Conservation (phyloP, 306 rosid genomes). For the Lotus japonicus region DNA sequence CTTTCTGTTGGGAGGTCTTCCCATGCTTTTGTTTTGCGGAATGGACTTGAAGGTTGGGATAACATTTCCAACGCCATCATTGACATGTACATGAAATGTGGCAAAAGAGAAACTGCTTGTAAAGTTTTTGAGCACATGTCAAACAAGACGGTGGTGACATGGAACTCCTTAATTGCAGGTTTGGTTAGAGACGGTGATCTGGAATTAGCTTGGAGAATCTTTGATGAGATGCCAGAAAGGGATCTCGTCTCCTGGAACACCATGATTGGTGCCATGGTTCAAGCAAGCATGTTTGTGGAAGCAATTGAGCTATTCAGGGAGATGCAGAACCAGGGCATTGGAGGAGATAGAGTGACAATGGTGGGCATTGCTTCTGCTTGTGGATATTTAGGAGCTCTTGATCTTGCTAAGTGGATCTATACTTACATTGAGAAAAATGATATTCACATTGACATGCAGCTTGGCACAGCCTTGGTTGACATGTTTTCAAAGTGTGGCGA, state of each 20-base stretch:
- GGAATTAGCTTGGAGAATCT: constrained; percentile 46
- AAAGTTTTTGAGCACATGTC: constrained; percentile 42
- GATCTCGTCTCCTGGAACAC: constrained; percentile 82
- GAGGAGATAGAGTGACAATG: constrained; percentile 67
- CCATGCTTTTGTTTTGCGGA: constrained; percentile 59
- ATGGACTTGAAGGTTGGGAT: constrained; percentile 60
- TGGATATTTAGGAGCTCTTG: constrained; percentile 66
- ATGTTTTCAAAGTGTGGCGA: constrained; percentile 77
- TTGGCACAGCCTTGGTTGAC: constrained; percentile 69
- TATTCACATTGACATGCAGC: constrained; percentile 59
- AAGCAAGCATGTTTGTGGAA: constrained; percentile 54
- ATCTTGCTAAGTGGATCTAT: constrained; percentile 63
- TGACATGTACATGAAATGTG: constrained; percentile 83
- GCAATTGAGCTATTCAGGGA: constrained; percentile 60
- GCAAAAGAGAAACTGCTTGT: constrained; percentile 48
- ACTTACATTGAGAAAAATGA: constrained; percentile 38
- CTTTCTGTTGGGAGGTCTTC: constrained; percentile 48
- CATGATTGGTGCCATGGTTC: constrained; percentile 60
- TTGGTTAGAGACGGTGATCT: constrained; percentile 45
- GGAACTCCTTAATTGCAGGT: constrained; percentile 75
- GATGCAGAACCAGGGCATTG: constrained; percentile 52
- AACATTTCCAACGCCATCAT: constrained; percentile 61
- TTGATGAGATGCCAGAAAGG: constrained; percentile 50
- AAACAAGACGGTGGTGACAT: constrained; percentile 56
- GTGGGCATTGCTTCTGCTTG: constrained; percentile 73